Base-by-base conservation (phyloP, 768 basidiomycete species). In the Lyophyllum semitale region DNA sequence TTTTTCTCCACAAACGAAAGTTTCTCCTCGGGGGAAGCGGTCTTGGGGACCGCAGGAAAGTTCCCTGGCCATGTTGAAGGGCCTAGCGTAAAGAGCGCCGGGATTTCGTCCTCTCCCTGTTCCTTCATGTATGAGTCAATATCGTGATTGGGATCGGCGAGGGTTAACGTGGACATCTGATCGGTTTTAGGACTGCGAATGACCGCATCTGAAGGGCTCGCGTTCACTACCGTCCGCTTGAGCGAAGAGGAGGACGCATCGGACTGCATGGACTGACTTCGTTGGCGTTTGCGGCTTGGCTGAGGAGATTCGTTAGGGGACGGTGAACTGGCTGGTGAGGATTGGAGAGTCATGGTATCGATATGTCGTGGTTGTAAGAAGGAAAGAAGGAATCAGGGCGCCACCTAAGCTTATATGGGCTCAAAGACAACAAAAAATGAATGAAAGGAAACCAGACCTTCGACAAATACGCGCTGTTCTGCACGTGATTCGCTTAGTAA, bases 221-320 rank as follows among this genome's bases (percentile, higher is more conserved):
- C 84, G 67, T 91, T 88, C 22, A 91, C 89, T 52, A 83, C 83
- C 18, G 89, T 81, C 59, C 93, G 87, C 76, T 95, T 95, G 57
- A 85, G 76, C 26, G 90, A 93, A 23, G 88, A 85, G 25, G 81
- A 82, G 55, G 85, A 85, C 52, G 80, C 75, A 63, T 84, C 83
- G 43, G 89, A 90, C 66, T 88, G 78, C 84, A 87, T 88, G 33
- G 89, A 91, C 62, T 75, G 78, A 59, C 86, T 89, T 64, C 89
- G 84, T 66, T 88, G 86, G 69, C 88, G 78, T 75, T 90, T 90
- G 64, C 88, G 77, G 62, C 74, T 73, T 26, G 70, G 71, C 56
- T 74, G 74, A 20, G 70, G 62, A 18, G 76, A 66, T 37, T 72
- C 61, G 53, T 77, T 77, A 54, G 69, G 62, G 22, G 73, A 76